Percentiles rank a stretch among this genome's conserved stretches.
These are phyloP conservation scores for Phtheirospermum japonicum DNA, from an alignment of 257 asterid genomes.

Conservation along the genomic window DNA sequence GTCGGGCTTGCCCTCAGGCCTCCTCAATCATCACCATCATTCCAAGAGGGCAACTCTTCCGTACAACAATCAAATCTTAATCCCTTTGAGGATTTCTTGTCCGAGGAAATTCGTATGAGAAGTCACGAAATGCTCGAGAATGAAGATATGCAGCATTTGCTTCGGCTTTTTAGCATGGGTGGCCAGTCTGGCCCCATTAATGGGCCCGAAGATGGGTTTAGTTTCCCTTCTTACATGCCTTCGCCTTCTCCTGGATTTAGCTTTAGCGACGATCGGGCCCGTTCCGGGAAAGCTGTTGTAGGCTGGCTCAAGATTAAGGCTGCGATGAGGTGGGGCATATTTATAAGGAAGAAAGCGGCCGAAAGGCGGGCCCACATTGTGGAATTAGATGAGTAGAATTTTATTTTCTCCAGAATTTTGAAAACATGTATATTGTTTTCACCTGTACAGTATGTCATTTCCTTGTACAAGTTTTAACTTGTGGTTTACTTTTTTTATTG, in stretches of 20 bases:
- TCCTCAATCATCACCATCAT: conserved; percentile 56
- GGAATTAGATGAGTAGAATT: conserved; percentile 68
- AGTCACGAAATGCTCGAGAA: conserved; percentile 90
- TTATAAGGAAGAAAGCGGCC: conserved; percentile 94
- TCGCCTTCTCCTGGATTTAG: conserved; percentile 58
- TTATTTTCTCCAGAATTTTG: not conserved
- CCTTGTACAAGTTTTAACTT: conserved; percentile 8
- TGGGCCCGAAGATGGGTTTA: conserved; percentile 58
- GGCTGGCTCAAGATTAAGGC: conserved; percentile 99
- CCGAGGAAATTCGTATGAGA: conserved; percentile 84
- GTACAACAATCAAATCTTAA: conserved; percentile 40
- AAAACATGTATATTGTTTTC: conserved; percentile 13
- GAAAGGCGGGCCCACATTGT: conserved; percentile 92
- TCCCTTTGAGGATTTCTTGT: conserved; percentile 71
- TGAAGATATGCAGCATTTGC: conserved; percentile 95
- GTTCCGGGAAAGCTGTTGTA: conserved; percentile 83
- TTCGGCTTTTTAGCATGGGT: conserved; percentile 86
- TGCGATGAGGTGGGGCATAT: conserved; percentile 99
- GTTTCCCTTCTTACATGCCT: conserved; percentile 57
- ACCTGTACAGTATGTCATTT: conserved; percentile 39
- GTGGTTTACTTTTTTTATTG: not conserved
- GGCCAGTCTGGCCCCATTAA: conserved; percentile 39
- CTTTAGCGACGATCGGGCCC: conserved; percentile 56
- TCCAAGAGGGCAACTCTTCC: conserved; percentile 40
- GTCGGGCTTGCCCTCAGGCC: conserved; percentile 72